These are phyloP conservation scores for Primulina tabacum DNA, from an alignment of 257 asterid species.

Conservation along the genomic window DNA sequence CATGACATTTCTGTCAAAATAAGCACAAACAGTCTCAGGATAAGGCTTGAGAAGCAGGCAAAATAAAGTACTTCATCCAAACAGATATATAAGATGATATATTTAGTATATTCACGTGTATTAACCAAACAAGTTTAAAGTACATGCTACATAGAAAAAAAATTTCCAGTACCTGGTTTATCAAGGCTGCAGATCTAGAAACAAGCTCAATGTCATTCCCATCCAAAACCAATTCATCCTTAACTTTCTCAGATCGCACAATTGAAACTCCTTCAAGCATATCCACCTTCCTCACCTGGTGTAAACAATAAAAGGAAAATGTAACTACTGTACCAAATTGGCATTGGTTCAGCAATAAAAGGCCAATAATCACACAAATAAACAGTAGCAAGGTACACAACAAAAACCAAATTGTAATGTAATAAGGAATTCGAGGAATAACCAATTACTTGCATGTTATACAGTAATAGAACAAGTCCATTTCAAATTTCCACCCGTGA, in stretches of 20 bases:
- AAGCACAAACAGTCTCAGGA: slow-evolving; percentile 7
- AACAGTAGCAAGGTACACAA: background rate
- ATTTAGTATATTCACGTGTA: background rate
- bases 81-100: background rate
- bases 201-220: slow-evolving; percentile 56
- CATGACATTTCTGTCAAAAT: slow-evolving; percentile 74
- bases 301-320: background rate
- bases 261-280: slow-evolving; percentile 57
- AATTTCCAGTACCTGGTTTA: slow-evolving; percentile 36
- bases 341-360: background rate
- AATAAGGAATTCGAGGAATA: background rate
- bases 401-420: background rate
- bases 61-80: background rate
- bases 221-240: slow-evolving; percentile 50
- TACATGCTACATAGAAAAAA: too few relatives aligned
- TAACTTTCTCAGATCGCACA: slow-evolving; percentile 54
- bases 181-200: slow-evolving; percentile 53
- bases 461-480: background rate
- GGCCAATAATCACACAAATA: background rate
- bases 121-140: background rate
- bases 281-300: slow-evolving; percentile 63
- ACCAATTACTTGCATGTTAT: background rate
- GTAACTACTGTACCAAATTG: background rate
- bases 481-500: background rate
- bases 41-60: background rate